Evolutionary conservation across 331 rosid species (phyloP), one percentile per base, ranked within the genome.

Genomic region (Malus hybrid): DNA sequence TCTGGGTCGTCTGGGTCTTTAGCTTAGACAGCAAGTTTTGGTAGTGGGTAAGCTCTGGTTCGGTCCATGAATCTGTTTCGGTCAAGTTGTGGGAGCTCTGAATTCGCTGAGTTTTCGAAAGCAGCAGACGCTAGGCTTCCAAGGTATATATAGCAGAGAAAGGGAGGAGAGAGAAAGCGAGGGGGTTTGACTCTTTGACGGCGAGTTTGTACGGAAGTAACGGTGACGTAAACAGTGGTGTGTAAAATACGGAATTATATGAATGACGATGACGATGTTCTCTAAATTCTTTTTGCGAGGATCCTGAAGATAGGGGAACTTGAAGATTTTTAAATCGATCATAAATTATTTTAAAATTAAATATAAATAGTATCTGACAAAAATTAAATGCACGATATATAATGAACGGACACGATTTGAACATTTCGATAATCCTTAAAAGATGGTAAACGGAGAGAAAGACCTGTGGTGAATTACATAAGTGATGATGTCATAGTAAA

Each of bases 141-240:
- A 26, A 3, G 68, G n/a, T 57, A 32, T 76, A 13, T 11, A 11
- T 22, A 24, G 64, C n/a, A 10, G 30, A 13, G 66, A 24, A 4
- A 13, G 34, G 3, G 22, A 56, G 22, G 20, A 61, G 6, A 3
- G 26, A 16, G 26, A 39, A 16, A 55, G 56, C n/a, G 10, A 61
- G 4, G 4, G 18, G 4, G 0, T 20, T 50, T 68, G 79, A 83
- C 68, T 78, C 1, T 16, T 42, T 64, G 79, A 83, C 68, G 81
- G 68, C 66, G 56, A 18, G 61, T 3, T 15, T 57, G 72, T 73
- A 74, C 63, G 84, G 73, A 46, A 13, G 65, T 73, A 52, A 84
- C 87, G 79, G 84, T 72, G 29, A 83, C 90, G 86, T 82, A 0
- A n/a, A 5, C 44, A 5, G 48, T 42, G 0, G 0, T 42, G 5